Evolutionary conservation across 345 rosid species (phyloP).

Genomic region (Salix koriyanagi): DNA sequence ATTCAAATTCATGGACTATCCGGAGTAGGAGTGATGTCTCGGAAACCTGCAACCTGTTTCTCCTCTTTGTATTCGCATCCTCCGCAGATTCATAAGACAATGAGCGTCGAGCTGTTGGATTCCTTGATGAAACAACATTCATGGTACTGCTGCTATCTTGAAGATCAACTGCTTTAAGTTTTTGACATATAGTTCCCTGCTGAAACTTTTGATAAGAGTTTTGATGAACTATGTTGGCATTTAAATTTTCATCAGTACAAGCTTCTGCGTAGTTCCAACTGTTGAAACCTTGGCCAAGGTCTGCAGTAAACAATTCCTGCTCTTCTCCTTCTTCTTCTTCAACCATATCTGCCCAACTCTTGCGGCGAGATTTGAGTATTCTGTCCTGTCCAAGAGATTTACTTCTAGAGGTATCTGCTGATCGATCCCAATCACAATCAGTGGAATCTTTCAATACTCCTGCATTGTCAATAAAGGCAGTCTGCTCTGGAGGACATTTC

Average conservation of each 20-base stretch:
- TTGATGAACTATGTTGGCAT: slow-evolving; percentile 34
- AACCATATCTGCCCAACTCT: slow-evolving; percentile 85
- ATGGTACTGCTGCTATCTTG: slow-evolving; percentile 13
- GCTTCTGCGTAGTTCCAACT: slow-evolving; percentile 20
- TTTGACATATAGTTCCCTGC: slow-evolving; percentile 18
- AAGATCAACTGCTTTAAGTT: slow-evolving; percentile 23
- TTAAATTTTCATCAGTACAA: slow-evolving; percentile 37
- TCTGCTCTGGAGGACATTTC: background rate
- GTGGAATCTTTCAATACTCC: no score
- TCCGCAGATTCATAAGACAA: slow-evolving; percentile 26
- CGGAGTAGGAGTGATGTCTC: slow-evolving; percentile 44
- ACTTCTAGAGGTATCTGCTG: background rate
- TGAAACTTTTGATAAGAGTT: slow-evolving; percentile 18
- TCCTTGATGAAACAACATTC: slow-evolving; percentile 9
- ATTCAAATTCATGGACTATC: slow-evolving; percentile 27
- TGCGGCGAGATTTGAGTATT: slow-evolving; percentile 1
- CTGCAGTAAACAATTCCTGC: background rate
- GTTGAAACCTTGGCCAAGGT: no score
- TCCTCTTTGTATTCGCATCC: slow-evolving; percentile 9
- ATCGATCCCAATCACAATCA: no score
- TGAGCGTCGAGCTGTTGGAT: slow-evolving; percentile 24
- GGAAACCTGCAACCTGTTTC: slow-evolving; percentile 48
- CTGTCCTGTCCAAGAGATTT: background rate
- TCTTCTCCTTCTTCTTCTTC: slow-evolving; percentile 53
- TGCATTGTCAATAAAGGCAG: no score